Conservation (phyloP, 352 stramenopile species). For the Phytopythium delawarense region DNA sequence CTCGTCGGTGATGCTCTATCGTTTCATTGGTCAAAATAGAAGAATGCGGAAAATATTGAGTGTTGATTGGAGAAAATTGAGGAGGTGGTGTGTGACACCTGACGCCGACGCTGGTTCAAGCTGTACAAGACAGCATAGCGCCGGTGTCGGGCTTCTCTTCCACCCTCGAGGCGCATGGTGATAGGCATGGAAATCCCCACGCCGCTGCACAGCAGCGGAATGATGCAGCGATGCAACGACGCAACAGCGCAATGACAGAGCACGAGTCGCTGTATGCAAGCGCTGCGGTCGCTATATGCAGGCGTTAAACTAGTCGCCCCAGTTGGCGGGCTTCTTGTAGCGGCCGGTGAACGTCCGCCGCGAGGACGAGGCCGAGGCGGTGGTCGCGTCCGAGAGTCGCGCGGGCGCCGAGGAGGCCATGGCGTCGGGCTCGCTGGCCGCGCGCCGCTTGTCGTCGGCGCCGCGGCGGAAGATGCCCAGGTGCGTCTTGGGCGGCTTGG, state of each 20-base stretch:
- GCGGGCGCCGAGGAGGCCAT: slow-evolving; percentile 25
- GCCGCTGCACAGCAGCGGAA: too few species aligned
- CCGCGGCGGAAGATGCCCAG: slow-evolving; percentile 34
- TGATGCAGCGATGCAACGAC: too few species aligned
- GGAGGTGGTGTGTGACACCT: background rate
- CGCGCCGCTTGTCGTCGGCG: slow-evolving; percentile 25
- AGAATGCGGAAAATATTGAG: background rate
- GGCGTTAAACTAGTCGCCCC: slow-evolving; percentile 43
- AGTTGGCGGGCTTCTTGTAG: slow-evolving; percentile 70
- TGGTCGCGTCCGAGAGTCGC: slow-evolving; percentile 27
- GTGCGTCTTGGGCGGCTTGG: slow-evolving; percentile 25
- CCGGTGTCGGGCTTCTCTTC: background rate
- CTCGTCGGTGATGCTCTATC: background rate
- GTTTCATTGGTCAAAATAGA: background rate
- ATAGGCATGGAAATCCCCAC: too few species aligned
- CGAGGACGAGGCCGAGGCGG: slow-evolving; percentile 7
- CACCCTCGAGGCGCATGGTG: background rate
- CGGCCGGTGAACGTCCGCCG: slow-evolving; percentile 63
- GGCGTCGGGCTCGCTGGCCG: slow-evolving; percentile 25
- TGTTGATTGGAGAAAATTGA: background rate
- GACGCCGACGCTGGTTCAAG: background rate
- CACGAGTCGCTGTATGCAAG: background rate
- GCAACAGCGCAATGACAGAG: background rate
- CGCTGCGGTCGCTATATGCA: background rate
- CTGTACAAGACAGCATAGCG: background rate